These are phyloP conservation scores for Clitoria ternatea DNA, from an alignment of 306 rosid genomes.

Conservation along the genomic window DNA sequence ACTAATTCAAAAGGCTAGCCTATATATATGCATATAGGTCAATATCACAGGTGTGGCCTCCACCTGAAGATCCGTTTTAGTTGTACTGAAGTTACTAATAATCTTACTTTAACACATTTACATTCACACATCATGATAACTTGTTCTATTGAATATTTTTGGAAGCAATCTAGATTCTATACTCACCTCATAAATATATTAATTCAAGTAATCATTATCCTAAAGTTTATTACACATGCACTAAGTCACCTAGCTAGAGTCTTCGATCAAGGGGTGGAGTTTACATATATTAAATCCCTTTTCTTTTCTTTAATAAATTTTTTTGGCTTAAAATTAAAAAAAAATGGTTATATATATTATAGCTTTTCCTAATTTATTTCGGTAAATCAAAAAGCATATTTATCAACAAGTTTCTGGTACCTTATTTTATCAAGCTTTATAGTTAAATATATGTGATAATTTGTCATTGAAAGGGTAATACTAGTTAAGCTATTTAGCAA, in stretches of 20 bases:
- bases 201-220: background rate
- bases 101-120: background rate
- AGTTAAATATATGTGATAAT: background rate
- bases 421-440: no score
- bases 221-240: background rate
- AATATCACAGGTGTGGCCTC: background rate
- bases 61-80: background rate
- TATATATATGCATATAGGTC: conserved; percentile 4
- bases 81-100: background rate
- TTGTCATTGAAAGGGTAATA: background rate
- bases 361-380: no score
- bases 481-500: no score
- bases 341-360: no score
- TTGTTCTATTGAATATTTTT: background rate
- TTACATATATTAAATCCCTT: no score
- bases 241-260: background rate
- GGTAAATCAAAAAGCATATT: no score
- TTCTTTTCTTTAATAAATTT: background rate
- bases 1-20: background rate
- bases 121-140: background rate
- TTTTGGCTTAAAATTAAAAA: no score
- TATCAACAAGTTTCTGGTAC: no score
- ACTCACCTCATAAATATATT: background rate
- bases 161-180: background rate
- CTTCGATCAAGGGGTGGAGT: background rate